phyloP scores from a whole-genome alignment of 164 flowering plant species.

The Dillenia turbinata region DNA sequence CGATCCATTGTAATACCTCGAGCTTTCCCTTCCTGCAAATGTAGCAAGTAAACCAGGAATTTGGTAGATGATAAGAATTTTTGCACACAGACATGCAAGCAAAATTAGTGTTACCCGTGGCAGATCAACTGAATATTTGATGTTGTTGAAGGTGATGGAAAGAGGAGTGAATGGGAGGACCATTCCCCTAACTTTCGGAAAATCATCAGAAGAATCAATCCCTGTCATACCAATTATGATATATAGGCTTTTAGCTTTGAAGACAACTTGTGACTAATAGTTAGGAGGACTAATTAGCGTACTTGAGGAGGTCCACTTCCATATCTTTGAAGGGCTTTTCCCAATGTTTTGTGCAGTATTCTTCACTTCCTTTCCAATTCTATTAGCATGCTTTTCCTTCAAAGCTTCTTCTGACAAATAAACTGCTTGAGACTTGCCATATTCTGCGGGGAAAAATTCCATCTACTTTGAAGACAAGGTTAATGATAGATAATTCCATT shows the following conservation, averaged over 20 bases:
- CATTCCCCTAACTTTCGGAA: slow-evolving; percentile 66
- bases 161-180: slow-evolving; percentile 85
- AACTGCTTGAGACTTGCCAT: slow-evolving; percentile 63
- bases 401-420: slow-evolving; percentile 34
- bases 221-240: slow-evolving; percentile 37
- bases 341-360: slow-evolving; percentile 20
- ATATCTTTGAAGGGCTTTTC: neutral
- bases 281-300: too few relatives aligned
- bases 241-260: neutral
- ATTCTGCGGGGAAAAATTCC: slow-evolving; percentile 32
- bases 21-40: slow-evolving; percentile 30
- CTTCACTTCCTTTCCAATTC: slow-evolving; percentile 18
- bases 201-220: slow-evolving; percentile 22
- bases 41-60: too few relatives aligned
- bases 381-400: slow-evolving; percentile 30
- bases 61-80: too few relatives aligned
- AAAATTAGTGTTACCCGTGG: slow-evolving; percentile 48
- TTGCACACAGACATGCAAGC: too few relatives aligned
- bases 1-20: slow-evolving; percentile 33
- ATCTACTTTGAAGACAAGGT: neutral
- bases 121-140: slow-evolving; percentile 87
- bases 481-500: neutral
- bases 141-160: slow-evolving; percentile 72
- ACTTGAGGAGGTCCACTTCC: too few relatives aligned
- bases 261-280: too few relatives aligned